Percentiles rank a stretch among this genome's conserved stretches.
These are phyloP conservation scores for Bidens hawaiensis DNA, from an alignment of 140 eudicot species.

Conservation along the genomic window DNA sequence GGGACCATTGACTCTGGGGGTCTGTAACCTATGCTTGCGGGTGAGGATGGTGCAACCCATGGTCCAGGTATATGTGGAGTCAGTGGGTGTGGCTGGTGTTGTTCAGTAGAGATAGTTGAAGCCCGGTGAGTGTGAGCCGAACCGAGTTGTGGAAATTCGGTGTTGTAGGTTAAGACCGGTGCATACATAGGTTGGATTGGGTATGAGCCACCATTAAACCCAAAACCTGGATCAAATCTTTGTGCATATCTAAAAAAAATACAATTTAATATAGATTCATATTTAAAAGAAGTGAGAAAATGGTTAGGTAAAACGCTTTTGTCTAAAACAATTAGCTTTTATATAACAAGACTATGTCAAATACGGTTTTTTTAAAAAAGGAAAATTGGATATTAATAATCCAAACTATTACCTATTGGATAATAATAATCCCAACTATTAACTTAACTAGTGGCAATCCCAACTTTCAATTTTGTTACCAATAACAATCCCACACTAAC, in stretches of 20 bases:
- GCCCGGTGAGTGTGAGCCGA: slow-evolving; percentile 36
- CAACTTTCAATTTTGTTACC: too few species aligned
- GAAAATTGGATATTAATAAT: too few species aligned
- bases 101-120: slow-evolving; percentile 49
- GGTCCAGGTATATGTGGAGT: slow-evolving; percentile 62
- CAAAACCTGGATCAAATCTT: not conserved
- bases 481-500: too few species aligned
- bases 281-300: too few species aligned
- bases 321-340: too few species aligned
- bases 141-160: slow-evolving; percentile 88
- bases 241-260: not conserved
- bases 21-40: slow-evolving; percentile 61
- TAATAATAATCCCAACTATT: too few species aligned
- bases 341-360: too few species aligned
- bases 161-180: slow-evolving; percentile 67
- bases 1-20: slow-evolving; percentile 66
- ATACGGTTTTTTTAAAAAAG: too few species aligned
- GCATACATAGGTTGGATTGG: slow-evolving; percentile 75
- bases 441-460: too few species aligned
- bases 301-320: too few species aligned
- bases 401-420: too few species aligned
- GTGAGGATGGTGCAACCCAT: slow-evolving; percentile 62
- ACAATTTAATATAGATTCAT: too few species aligned
- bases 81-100: slow-evolving; percentile 46
- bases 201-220: slow-evolving; percentile 20